Base-by-base conservation (phyloP, 179 eudicot genomes). In the Gypsophila paniculata region DNA sequence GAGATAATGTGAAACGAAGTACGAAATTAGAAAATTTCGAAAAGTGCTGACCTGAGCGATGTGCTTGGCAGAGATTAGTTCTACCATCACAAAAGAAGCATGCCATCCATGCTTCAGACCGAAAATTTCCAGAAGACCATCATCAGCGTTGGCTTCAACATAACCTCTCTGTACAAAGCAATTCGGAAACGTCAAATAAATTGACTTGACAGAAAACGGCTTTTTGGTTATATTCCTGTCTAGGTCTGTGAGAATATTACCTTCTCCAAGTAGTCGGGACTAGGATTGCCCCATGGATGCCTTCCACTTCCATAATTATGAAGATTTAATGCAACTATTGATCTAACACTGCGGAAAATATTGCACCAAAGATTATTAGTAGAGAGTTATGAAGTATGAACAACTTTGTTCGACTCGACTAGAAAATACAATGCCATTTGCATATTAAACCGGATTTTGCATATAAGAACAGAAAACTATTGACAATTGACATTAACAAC, bases 101-200 rank as follows among this genome's bases (percentile, higher is more conserved):
- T 94, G 99, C 99, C 99, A 94, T 61, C 99, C 97, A 64, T 94
- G 97, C 79, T 94, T 92, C 6, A 94, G 79, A 75, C 99, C 99
- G 46, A 94, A 94, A 14, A 94, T 81, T 86, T 94, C 99, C 53
- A 94, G 54, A 71, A 85, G 88, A 66, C 99, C 99, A 61, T 94
- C 99, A 84, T 94, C 99, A 8, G 85, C 88, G 38, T 88, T 90
- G 38, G 99, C 95, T 80, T 85, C 90, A 44, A 94, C 97, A 82
- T 92, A 94, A 36, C 97, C 99, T 83, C 82, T 90, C 97, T 93
- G 87, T 44, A 78, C 23, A 53, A 9, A 55, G 42, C 57, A 38
- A 70, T 15, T 14, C n/a, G 3, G 17, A 46, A 46, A 46, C 52
- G 9, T 13, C 52, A 10, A 46, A 46, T 46, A 13, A 46, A 46